Evolutionary conservation across 495 filamentous ascomycete genomes (phyloP).

Genomic region (Articulospora tetracladia): DNA sequence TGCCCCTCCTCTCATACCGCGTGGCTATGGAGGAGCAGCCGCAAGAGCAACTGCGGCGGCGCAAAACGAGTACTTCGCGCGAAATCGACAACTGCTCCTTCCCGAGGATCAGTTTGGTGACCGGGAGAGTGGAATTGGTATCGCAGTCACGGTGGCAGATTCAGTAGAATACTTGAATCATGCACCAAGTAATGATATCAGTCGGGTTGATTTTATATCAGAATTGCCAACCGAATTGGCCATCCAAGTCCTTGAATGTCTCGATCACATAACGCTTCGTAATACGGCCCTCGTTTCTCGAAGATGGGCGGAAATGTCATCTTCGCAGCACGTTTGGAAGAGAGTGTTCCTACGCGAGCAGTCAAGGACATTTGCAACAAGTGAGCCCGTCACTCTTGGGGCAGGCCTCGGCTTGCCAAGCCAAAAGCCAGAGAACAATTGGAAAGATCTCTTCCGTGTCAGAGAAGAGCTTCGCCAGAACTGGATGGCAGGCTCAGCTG

Average conservation of each 20-base stretch:
- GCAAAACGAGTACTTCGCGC: slow-evolving; percentile 55
- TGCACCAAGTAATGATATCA: slow-evolving; percentile 35
- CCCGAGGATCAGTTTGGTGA: slow-evolving; percentile 42
- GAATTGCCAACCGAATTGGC: slow-evolving; percentile 68
- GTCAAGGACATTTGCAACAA: slow-evolving; percentile 47
- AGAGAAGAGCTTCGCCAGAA: slow-evolving; percentile 68
- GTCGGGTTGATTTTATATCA: slow-evolving; percentile 59
- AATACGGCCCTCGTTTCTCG: slow-evolving; percentile 58
- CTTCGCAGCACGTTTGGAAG: slow-evolving; percentile 71
- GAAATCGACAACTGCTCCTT: slow-evolving; percentile 34
- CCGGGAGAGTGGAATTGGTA: slow-evolving; percentile 76
- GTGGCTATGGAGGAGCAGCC: slow-evolving; percentile 58
- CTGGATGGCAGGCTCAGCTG: slow-evolving; percentile 75
- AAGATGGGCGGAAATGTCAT: slow-evolving; percentile 57
- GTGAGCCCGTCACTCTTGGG: slow-evolving; percentile 39
- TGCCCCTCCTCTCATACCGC: slow-evolving; percentile 50
- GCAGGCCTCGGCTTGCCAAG: slow-evolving; percentile 43
- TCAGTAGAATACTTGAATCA: slow-evolving; percentile 15
- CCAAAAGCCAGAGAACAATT: slow-evolving; percentile 55
- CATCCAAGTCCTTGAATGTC: slow-evolving; percentile 64
- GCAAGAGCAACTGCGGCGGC: slow-evolving; percentile 66
- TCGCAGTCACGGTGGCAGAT: slow-evolving; percentile 52
- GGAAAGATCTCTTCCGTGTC: slow-evolving; percentile 81
- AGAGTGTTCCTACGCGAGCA: slow-evolving; percentile 70
- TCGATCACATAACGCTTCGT: slow-evolving; percentile 65